A percentile compares a stretch with the other conserved stretches of the same genome.
phyloP scores from a whole-genome alignment of 2,329 filamentous ascomycete genomes.

The Didymella pinodella region DNA sequence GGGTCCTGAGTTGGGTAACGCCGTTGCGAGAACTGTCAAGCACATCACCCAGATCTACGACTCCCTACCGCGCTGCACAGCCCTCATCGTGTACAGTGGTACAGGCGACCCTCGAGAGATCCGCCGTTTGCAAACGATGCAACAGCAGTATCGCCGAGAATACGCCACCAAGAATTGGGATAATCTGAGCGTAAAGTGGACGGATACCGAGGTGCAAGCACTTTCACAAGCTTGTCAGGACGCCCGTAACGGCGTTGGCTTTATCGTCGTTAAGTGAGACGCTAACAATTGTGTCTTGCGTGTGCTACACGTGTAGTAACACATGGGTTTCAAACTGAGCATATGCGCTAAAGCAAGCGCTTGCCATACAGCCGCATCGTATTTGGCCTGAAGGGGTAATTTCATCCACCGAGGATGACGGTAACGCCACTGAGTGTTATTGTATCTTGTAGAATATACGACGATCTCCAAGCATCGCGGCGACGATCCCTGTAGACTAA shows the following conservation, averaged over 20 bases:
- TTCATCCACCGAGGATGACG: neutral
- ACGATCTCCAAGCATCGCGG: neutral
- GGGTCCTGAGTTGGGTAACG: constrained; percentile 51
- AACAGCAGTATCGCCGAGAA: constrained; percentile 64
- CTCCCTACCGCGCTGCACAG: constrained; percentile 64
- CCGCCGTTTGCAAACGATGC: constrained; percentile 63
- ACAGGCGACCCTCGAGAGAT: constrained; percentile 68
- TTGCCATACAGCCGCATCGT: constrained; percentile 9
- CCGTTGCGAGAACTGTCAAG: constrained; percentile 60
- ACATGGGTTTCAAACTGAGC: constrained; percentile 36
- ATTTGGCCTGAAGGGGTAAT: neutral
- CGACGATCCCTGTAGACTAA: neutral
- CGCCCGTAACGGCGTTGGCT: constrained; percentile 66
- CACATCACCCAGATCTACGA: constrained; percentile 63
- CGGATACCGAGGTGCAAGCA: constrained; percentile 68
- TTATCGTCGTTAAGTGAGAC: constrained; percentile 65
- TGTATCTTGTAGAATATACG: neutral
- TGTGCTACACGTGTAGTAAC: constrained; percentile 38
- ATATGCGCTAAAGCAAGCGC: constrained; percentile 26
- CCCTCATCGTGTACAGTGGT: constrained; percentile 70
- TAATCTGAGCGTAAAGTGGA: constrained; percentile 69
- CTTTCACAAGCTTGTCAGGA: constrained; percentile 63
- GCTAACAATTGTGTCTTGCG: constrained; percentile 38
- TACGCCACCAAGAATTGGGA: constrained; percentile 69
- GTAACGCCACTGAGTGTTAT: neutral